Base-by-base conservation (phyloP, 768 basidiomycete species). In the Gloeopeniophorella convolvens region DNA sequence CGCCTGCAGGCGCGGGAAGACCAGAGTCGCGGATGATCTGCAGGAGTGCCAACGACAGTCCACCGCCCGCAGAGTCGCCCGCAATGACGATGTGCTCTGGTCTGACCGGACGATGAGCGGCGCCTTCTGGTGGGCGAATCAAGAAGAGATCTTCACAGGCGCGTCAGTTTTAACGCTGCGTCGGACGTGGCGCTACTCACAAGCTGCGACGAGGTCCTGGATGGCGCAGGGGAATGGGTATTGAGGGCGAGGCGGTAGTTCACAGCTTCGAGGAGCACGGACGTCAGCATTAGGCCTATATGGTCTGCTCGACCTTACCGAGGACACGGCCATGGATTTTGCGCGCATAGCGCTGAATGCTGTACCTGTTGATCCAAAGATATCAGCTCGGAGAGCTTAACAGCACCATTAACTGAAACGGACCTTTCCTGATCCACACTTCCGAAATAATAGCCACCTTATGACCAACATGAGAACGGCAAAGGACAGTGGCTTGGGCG, bases 161-260 rank as follows among this genome's bases (percentile, higher is more conserved):
- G n/a, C n/a, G n/a, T 9, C 3, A 16, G n/a, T n/a, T 40, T 40
- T 32, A 47, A 34, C 27, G 32, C 20, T 27, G 30, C 23, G 5
- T 5, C 4, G 18, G 32, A 16, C 16, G 5, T n/a, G 5, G 23
- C 21, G 8, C 6, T 2, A 65, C 82, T 58, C 59, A 90, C 89
- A 98, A 7, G 92, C 84, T 2, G 95, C 89, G 10, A 98, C 62
- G 28, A 83, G 70, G 65, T 98, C 95, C 60, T 96, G 93, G 6
- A 97, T 67, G 1, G 85, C 89, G 57, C 89, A 91, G 12, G 95
- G 95, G 63, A 96, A 97, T 1, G 95, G 95, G 60, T 95, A 98
- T 67, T 97, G 95, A 0, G 95, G 95, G 94, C 87, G n/a, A 94
- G 78, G 32, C 86, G 78, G 60, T 89, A 89, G 56, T 86, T 85